A percentile compares a stretch with the other conserved stretches of the same genome.
phyloP scores from a whole-genome alignment of 768 basidiomycete genomes.

The Lactifluus pinguis region DNA sequence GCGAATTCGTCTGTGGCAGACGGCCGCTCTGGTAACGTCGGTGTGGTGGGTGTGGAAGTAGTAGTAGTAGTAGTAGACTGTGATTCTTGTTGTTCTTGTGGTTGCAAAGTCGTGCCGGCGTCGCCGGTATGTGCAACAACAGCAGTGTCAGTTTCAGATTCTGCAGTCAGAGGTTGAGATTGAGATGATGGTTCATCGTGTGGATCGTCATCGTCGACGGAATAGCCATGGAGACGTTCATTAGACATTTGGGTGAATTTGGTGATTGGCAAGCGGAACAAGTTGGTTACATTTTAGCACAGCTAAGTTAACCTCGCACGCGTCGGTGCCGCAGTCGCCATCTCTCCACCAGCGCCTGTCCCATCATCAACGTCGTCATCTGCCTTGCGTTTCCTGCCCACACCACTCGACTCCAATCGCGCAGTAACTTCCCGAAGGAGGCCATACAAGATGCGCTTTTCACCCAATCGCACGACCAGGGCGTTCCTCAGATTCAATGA shows the following conservation, averaged over 20 bases:
- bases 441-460: slow-evolving; percentile 56
- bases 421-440: neutral
- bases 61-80: neutral
- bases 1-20: slow-evolving; percentile 14
- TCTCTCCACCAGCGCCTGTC: neutral
- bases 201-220: slow-evolving; percentile 11
- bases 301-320: neutral
- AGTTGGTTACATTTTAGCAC: neutral
- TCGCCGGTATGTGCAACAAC: neutral
- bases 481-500: slow-evolving; percentile 49
- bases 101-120: neutral
- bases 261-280: neutral
- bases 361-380: neutral
- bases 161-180: neutral
- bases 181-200: neutral
- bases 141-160: neutral
- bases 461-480: slow-evolving; percentile 65
- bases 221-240: slow-evolving; percentile 4
- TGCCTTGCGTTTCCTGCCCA: slow-evolving; percentile 9
- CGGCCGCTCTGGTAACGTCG: neutral
- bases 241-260: neutral
- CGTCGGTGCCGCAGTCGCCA: neutral
- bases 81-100: neutral
- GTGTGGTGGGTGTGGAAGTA: neutral
- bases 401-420: neutral